phyloP scores from a whole-genome alignment of 2,329 filamentous ascomycete species.

The Claviceps sorghi region DNA sequence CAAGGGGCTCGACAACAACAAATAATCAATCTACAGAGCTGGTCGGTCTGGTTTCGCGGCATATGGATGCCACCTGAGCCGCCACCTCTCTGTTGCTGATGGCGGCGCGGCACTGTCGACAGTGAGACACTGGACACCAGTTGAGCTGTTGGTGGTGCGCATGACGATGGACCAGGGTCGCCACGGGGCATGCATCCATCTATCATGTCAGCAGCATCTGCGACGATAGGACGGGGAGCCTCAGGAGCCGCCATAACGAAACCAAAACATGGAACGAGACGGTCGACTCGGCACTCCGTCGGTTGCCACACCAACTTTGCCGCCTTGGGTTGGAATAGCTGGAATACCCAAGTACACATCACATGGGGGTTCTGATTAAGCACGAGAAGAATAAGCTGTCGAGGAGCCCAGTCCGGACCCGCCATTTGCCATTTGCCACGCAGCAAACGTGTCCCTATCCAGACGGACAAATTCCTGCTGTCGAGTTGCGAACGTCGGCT shows the following conservation, averaged over 20 bases:
- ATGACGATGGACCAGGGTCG: slow-evolving; percentile 5
- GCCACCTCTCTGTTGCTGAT: slow-evolving; percentile 4
- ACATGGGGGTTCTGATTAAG: neutral
- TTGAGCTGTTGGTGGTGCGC: slow-evolving; percentile 3
- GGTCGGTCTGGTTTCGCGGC: neutral
- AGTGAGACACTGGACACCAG: neutral
- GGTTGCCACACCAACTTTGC: slow-evolving; percentile 3
- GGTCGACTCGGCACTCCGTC: neutral
- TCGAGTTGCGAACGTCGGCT: neutral
- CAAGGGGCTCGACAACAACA: neutral
- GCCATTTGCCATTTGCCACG: neutral
- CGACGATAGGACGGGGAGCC: neutral
- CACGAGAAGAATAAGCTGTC: too few species aligned
- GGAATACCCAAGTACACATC: neutral
- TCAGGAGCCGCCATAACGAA: neutral
- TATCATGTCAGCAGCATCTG: neutral
- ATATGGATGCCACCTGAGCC: neutral
- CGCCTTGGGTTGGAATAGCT: neutral
- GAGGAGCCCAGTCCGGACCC: neutral
- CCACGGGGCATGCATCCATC: slow-evolving; percentile 6
- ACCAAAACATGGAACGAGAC: neutral
- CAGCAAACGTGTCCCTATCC: neutral
- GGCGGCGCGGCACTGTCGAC: slow-evolving; percentile 5
- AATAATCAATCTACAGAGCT: neutral
- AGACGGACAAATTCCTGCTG: neutral